Evolutionary conservation across 116 monocot genomes (phyloP), one percentile per base, ranked within the genome.

Genomic region (Iris pallida): DNA sequence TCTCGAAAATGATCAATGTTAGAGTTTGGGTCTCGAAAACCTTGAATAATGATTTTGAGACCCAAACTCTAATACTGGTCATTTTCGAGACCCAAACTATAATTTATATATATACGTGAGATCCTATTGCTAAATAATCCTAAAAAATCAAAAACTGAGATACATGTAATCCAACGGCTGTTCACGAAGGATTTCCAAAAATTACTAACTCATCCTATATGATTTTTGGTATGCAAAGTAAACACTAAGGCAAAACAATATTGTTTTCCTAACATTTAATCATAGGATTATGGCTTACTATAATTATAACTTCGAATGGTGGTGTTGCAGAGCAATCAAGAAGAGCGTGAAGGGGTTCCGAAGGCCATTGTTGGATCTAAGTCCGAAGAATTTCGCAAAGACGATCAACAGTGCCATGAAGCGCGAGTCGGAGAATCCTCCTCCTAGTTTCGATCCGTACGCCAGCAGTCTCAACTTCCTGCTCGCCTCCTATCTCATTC

Each of bases 401-500:
- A 60, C 66, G 4, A 71, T 88, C 53, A 53, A 88, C 16, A 16
- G 59, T 8, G 88, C 88, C 1, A 7, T 88, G 0, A 61, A 63
- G 1, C 20, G 55, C 16, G 43, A 8, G 4, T 45, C 84, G 40
- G 47, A 75, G 0, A 80, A 80, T 1, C 84, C 84, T 2, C 30
- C 30, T 30, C 67, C 67, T 54, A 51, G 15, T n/a, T 87, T 87
- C 42, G 83, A 87, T 57, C 87, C 87, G 5, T 83, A 83, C 47
- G 45, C 42, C 13, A 70, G 76, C 56, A 69, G 62, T 5, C 47
- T 87, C 46, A 83, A 81, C 72, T 87, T 40, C 65, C 64, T 87
- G 30, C 48, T 87, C 2, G 87, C 83, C 51, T 75, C 78, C 30
- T 87, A 87, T 51, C 9, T 83, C 44, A 68, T 87, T 20, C 87